These are phyloP conservation scores for Prunus davidiana DNA, from an alignment of 306 rosid genomes.

Conservation along the genomic window DNA sequence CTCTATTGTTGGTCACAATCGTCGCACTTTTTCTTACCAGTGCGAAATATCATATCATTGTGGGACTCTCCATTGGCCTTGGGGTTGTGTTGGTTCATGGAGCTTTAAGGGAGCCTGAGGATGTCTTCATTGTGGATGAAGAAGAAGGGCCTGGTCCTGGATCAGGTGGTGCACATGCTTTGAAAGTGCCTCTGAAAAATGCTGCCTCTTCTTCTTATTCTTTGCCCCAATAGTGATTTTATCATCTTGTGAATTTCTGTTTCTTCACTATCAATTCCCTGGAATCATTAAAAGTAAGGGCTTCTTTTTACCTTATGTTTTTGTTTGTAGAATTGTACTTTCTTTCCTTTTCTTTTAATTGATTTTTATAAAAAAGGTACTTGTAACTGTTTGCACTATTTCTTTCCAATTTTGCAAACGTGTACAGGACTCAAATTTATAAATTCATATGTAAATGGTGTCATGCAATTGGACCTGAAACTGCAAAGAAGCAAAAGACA, in stretches of 20 bases:
- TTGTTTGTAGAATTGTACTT: background rate
- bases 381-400: background rate
- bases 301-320: background rate
- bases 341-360: background rate
- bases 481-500: background rate
- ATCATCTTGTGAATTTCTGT: background rate
- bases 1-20: constrained; percentile 33
- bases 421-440: background rate
- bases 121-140: constrained; percentile 42
- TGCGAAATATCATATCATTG: constrained; percentile 40
- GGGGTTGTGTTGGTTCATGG: constrained; percentile 43
- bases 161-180: constrained; percentile 21
- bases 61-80: constrained; percentile 35
- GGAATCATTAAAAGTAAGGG: background rate
- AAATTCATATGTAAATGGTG: background rate
- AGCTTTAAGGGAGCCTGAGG: constrained; percentile 48
- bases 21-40: constrained; percentile 37
- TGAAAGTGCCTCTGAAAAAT: constrained; percentile 53
- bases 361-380: no score
- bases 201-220: constrained; percentile 67
- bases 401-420: background rate
- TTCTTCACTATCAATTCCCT: background rate
- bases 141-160: constrained; percentile 37
- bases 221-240: constrained; percentile 6
- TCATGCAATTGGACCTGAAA: background rate